Base-by-base conservation (phyloP, 176 grass and related monocot species). In the Oryza brachyantha region DNA sequence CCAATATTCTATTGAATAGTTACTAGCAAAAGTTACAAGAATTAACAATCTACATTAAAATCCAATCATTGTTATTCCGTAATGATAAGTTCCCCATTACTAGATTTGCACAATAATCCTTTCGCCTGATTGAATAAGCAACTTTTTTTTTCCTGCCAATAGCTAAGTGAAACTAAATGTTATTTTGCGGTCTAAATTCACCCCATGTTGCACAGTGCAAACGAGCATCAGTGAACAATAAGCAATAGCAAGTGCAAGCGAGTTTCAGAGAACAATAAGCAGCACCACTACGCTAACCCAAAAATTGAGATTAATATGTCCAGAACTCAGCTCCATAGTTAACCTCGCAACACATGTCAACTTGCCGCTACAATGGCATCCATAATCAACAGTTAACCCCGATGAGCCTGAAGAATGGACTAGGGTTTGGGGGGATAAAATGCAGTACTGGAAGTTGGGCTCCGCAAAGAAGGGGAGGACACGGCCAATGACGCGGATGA, bases 381-480 rank as follows among this genome's bases (percentile, higher is more conserved):
- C 3, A 16, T 11, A 26, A 25, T 52, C 29, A 52, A 52, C 2
- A 13, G n/a, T 16, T 8, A 2, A 67, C 59, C 43, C 8, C 48
- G 35, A 43, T 1, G 13, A 35, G 3, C 19, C 40, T 39, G 0
- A 22, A 8, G 8, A 29, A 27, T 71, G 67, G 43, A 17, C 78
- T n/a, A 86, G 85, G 66, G 39, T 83, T 80, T 72, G 43, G 62
- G 24, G 6, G 26, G 1, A 4, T 21, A n/a, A 68, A 78, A 39
- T 37, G 34, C 3, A 34, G 7, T 88, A 89, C 95, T 85, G 60
- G 80, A 90, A 98, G 75, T 82, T 61, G 41, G 85, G 89, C 31
- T 98, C 95, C 4, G 89, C 89, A 17, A 98, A 84, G 73, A 94
- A 94, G 77, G 89, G 92, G 29, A 98, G 64, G 64, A 98, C 59